These are phyloP conservation scores for Candida sojae DNA, from an alignment of 1,139 yeast species.

Conservation along the genomic window DNA sequence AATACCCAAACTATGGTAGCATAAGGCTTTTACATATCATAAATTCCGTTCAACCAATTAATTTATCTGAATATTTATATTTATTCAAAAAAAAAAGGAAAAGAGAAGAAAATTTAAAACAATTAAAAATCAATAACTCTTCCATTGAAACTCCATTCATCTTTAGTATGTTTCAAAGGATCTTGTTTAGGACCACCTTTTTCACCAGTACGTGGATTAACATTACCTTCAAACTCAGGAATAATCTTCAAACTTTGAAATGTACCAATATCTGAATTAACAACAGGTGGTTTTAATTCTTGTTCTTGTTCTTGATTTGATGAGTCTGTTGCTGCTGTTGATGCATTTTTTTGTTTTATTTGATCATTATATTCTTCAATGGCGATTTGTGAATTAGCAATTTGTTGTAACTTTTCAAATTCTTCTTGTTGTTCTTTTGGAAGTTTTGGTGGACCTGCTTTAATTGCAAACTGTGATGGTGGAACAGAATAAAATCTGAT, in stretches of 20 bases:
- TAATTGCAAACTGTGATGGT: conserved; percentile 27
- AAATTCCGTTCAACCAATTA: too few relatives aligned
- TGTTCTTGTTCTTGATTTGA: too few relatives aligned
- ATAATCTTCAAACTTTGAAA: conserved; percentile 72
- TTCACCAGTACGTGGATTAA: conserved; percentile 92
- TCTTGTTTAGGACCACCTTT: conserved; percentile 99
- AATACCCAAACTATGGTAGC: too few relatives aligned
- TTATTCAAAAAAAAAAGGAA: background rate
- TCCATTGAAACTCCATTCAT: conserved; percentile 95
- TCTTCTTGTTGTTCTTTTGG: conserved; percentile 90
- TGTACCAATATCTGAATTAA: conserved; percentile 60
- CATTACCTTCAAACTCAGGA: conserved; percentile 95
- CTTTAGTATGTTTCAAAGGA: conserved; percentile 71
- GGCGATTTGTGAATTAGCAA: conserved; percentile 80
- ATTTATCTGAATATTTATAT: background rate
- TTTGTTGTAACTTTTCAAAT: conserved; percentile 79
- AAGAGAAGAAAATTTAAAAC: background rate
- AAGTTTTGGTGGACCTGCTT: conserved; percentile 81
- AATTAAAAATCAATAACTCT: conserved; percentile 87
- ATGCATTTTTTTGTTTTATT: conserved; percentile 24
- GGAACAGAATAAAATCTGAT: conserved; percentile 4
- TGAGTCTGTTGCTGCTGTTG: conserved; percentile 10
- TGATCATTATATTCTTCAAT: conserved; percentile 72
- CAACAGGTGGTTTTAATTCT: conserved; percentile 17
- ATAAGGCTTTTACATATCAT: too few relatives aligned